Conservation (phyloP, 2,329 filamentous ascomycete genomes). For the Phialocephala subalpina region DNA sequence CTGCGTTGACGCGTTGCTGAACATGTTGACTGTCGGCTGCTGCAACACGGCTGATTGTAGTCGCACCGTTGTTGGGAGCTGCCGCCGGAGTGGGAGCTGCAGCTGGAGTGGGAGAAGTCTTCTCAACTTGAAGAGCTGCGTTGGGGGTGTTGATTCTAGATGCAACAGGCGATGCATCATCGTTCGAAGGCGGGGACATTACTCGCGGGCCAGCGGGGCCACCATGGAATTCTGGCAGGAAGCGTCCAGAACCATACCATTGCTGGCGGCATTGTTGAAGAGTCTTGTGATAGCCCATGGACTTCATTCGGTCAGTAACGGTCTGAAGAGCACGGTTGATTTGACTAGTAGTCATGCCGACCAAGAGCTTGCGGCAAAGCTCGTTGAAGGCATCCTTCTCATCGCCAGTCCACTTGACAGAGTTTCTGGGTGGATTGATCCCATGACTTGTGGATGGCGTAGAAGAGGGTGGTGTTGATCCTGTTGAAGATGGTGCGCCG, state of each 20-base stretch:
- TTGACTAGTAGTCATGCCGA: neutral
- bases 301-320: neutral
- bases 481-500: neutral
- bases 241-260: neutral
- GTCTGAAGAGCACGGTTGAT: neutral
- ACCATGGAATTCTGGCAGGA: neutral
- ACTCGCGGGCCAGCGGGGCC: too few species aligned
- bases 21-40: neutral
- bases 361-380: neutral
- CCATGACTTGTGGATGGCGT: neutral
- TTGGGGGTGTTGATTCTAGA: too few species aligned
- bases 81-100: neutral
- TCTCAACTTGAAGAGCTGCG: too few species aligned
- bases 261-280: neutral
- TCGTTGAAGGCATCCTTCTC: neutral
- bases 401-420: neutral
- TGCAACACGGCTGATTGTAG: neutral
- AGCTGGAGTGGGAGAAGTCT: too few species aligned
- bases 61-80: neutral
- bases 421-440: neutral
- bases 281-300: neutral
- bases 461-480: neutral
- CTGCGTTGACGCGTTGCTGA: neutral
- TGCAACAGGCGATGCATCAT: too few species aligned
- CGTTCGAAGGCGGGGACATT: too few species aligned